Evolutionary conservation across 2,329 filamentous ascomycete genomes (phyloP), one percentile per base, ranked within the genome.

Genomic region (Ascochyta lentis): DNA sequence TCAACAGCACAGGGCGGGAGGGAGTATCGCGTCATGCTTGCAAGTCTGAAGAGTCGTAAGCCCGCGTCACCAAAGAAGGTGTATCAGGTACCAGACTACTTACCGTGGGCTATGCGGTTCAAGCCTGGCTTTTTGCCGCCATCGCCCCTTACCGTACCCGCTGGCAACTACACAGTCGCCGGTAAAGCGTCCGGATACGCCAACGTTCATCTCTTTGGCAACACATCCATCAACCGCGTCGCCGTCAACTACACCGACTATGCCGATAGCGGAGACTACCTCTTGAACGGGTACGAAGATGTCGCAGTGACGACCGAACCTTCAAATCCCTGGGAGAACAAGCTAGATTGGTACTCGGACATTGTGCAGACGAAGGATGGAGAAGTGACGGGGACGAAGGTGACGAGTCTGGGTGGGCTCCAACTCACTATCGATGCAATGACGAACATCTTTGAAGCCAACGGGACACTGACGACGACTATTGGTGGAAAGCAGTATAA

Each of bases 11-110:
- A 68, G 0, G 77, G 76, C 2, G 77, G 73, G 2, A 69, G 77
- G 7, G 69, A 68, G 6, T 69, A 76, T 22, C 76, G 79, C 7
- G 46, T 80, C 2, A 79, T 81, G 76, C 33, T 82, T 8, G 79
- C 80, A 0, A 62, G 58, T 10, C 68, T 79, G 3, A 74, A 67
- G 1, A 67, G 59, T 38, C 72, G 78, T 4, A 34, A 69, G 38
- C 75, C 76, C 7, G 42, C 64, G 7, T 31, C 41, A 1, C 44
- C 60, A 0, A 55, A 51, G 2, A 31, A 61, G 1, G 68, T 77
- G 1, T 63, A 63, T 4, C 31, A 65, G 1, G 61, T 75, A 8
- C 58, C 72, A 0, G 66, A 76, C 46, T 38, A 42, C 3, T 63
- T 77, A 19, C 72, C 75, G 0, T 78, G 76, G 76, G 75, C 67